Evolutionary conservation across 2,329 filamentous ascomycete species (phyloP).

Genomic region (Dendrostoma leiphaemia): DNA sequence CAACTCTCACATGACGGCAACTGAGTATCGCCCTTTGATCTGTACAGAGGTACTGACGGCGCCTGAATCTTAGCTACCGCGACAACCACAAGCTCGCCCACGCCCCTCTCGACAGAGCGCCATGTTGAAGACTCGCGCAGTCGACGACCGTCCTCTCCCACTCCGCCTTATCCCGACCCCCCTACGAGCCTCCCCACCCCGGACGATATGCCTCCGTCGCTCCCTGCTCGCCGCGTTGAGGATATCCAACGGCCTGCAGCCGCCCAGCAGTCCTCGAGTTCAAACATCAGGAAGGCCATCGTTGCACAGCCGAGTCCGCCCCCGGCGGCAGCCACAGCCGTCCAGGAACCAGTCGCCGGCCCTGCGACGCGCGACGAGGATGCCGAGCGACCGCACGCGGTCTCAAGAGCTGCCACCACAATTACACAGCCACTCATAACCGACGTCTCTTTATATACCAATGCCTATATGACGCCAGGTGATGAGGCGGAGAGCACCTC

Average conservation of each 20-base stretch:
- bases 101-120: slow-evolving; percentile 48
- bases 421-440: slow-evolving; percentile 56
- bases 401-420: slow-evolving; percentile 19
- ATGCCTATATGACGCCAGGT: slow-evolving; percentile 58
- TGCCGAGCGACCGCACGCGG: slow-evolving; percentile 13
- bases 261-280: slow-evolving; percentile 34
- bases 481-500: slow-evolving; percentile 65
- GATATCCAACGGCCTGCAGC: slow-evolving; percentile 39
- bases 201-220: slow-evolving; percentile 33
- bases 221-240: slow-evolving; percentile 43
- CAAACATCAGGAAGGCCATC: slow-evolving; percentile 45
- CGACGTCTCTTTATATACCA: slow-evolving; percentile 65
- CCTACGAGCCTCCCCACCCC: slow-evolving; percentile 5
- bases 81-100: slow-evolving; percentile 45
- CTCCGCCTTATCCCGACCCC: slow-evolving; percentile 45
- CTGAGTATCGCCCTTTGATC: slow-evolving; percentile 14
- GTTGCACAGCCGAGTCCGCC: slow-evolving; percentile 43
- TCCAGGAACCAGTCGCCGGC: slow-evolving; percentile 22
- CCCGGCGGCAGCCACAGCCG: slow-evolving; percentile 27
- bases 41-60: slow-evolving; percentile 6
- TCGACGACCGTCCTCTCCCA: slow-evolving; percentile 52
- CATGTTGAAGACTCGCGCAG: slow-evolving; percentile 47
- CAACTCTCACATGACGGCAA: neutral
- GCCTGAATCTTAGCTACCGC: slow-evolving; percentile 6
- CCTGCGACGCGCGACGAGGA: slow-evolving; percentile 17